Evolutionary conservation across 176 grass and related monocot species (phyloP).

Genomic region (Chloris gayana): DNA sequence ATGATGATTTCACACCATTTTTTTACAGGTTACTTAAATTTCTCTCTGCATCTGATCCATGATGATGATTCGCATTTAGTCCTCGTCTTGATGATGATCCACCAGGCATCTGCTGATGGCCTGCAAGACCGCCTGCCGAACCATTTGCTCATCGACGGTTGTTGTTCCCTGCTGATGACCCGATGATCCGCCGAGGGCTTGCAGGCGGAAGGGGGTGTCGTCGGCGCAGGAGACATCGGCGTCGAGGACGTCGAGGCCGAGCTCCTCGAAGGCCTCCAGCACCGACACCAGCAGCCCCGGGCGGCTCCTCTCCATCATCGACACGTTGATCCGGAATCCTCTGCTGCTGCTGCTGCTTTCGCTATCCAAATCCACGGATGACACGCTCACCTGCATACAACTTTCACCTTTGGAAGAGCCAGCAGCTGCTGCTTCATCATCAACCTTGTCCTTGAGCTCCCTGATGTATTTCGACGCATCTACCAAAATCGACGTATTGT

Average conservation of each 20-base stretch:
- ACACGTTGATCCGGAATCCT: constrained; percentile 17
- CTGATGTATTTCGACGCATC: no score
- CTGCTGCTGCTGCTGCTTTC: not conserved
- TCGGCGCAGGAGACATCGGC: constrained; percentile 47
- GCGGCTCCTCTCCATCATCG: constrained; percentile 30
- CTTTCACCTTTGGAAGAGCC: no score
- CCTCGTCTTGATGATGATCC: no score
- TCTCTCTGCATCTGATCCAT: no score
- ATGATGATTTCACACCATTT: no score
- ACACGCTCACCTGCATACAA: no score
- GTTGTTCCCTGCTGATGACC: not conserved
- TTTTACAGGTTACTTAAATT: no score
- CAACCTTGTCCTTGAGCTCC: constrained; percentile 20
- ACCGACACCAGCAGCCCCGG: constrained; percentile 52
- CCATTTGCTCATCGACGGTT: constrained; percentile 47
- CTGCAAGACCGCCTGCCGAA: constrained; percentile 53
- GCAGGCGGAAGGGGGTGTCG: constrained; percentile 43
- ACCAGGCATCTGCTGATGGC: not conserved
- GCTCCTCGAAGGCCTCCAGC: constrained; percentile 59
- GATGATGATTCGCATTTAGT: no score
- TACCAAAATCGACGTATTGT: not conserved
- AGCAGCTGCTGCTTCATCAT: no score
- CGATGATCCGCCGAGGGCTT: constrained; percentile 35
- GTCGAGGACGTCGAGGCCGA: constrained; percentile 66
- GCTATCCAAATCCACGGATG: no score